phyloP scores from a whole-genome alignment of 805 yeast species.

The Groenewaldozyma tartarivorans region DNA sequence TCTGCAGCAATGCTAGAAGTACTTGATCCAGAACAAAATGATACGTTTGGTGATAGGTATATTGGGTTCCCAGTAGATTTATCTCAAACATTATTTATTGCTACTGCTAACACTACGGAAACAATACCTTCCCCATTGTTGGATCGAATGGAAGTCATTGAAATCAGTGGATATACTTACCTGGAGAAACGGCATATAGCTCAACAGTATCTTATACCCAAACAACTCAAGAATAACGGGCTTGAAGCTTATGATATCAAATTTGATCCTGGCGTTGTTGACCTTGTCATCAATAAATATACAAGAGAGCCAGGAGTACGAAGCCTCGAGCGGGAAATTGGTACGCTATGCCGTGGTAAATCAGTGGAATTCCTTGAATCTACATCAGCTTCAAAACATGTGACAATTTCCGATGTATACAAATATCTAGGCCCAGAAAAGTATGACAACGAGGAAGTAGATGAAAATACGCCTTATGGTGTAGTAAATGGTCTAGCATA shows the following conservation, averaged over 20 bases:
- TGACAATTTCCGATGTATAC: slow-evolving; percentile 48
- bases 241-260: slow-evolving; percentile 36
- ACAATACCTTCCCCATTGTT: slow-evolving; percentile 66
- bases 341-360: slow-evolving; percentile 68
- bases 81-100: slow-evolving; percentile 70
- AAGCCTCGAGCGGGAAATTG: slow-evolving; percentile 63
- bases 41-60: slow-evolving; percentile 69
- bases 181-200: slow-evolving; percentile 71
- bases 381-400: slow-evolving; percentile 16
- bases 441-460: slow-evolving; percentile 31
- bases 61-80: slow-evolving; percentile 78
- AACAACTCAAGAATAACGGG: slow-evolving; percentile 65
- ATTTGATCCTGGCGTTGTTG: slow-evolving; percentile 46
- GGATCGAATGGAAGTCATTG: slow-evolving; percentile 78
- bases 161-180: slow-evolving; percentile 69
- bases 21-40: slow-evolving; percentile 83
- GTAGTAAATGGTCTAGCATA: slow-evolving; percentile 84
- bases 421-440: slow-evolving; percentile 62
- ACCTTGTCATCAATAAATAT: slow-evolving; percentile 54
- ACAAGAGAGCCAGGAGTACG: slow-evolving; percentile 86
- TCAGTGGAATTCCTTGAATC: slow-evolving; percentile 41
- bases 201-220: slow-evolving; percentile 56
- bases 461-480: slow-evolving; percentile 44
- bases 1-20: slow-evolving; percentile 84
- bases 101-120: slow-evolving; percentile 74